Conservation (phyloP, 2,329 filamentous ascomycete genomes). For the Penicillium sp. region DNA sequence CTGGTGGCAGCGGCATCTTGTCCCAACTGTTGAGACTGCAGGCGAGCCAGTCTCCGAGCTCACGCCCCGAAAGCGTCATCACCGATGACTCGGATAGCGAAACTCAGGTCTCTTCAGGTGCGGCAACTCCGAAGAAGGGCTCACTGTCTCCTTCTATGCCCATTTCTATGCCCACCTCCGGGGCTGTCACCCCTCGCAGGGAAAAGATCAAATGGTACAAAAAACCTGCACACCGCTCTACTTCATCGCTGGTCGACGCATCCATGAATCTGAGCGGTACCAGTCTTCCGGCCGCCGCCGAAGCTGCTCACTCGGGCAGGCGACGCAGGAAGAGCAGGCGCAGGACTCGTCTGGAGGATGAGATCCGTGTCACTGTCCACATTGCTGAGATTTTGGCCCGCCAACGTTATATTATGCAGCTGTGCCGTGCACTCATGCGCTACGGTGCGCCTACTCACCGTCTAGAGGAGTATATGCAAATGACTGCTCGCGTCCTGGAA, state of each 20-base stretch:
- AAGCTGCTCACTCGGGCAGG: constrained; percentile 17
- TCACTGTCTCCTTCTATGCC: constrained; percentile 19
- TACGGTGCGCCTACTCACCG: constrained; percentile 91
- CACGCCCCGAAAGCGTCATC: constrained; percentile 27
- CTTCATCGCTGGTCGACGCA: constrained; percentile 36
- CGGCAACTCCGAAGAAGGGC: constrained; percentile 26
- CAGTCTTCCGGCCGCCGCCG: constrained; percentile 28
- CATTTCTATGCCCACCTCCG: constrained; percentile 24
- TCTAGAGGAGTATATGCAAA: constrained; percentile 84
- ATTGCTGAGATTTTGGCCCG: constrained; percentile 68
- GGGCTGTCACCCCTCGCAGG: constrained; percentile 32
- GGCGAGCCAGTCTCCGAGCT: constrained; percentile 44
- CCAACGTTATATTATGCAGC: constrained; percentile 77
- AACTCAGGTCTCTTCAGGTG: constrained; percentile 26
- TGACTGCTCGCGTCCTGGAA: constrained; percentile 81
- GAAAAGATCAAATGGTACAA: constrained; percentile 44
- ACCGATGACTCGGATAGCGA: constrained; percentile 33
- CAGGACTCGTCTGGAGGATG: constrained; percentile 43
- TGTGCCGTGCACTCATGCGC: constrained; percentile 84
- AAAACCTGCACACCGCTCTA: constrained; percentile 36
- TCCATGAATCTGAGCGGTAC: constrained; percentile 37
- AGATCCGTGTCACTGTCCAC: constrained; percentile 58
- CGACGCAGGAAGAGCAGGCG: constrained; percentile 25
- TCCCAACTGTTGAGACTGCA: constrained; percentile 69
- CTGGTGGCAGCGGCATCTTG: constrained; percentile 55